Evolutionary conservation across 371 early-diverging fungal species (phyloP), one percentile per base, ranked within the genome.

Genomic region (Quaeritorhiza haematococci): DNA sequence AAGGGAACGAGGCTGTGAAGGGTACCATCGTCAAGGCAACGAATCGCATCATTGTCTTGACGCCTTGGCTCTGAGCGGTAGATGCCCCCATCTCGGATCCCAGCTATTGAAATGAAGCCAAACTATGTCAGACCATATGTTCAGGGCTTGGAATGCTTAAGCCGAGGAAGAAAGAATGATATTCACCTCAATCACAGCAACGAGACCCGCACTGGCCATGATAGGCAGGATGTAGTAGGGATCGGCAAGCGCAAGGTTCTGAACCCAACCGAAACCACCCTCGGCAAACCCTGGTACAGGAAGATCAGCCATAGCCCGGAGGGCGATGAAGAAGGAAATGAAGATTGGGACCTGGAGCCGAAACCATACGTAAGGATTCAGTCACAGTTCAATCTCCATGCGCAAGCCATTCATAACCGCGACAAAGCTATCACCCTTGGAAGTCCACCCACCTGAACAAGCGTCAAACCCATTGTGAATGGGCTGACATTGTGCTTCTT

Each of bases 271-370:
- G 4, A 83, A 23, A 44, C 94, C 94, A 33, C 92, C 93, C 4
- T 79, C 80, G 48, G 64, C 49, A 64, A 94, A 81, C 27, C 90
- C 88, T 19, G 94, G 91, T 0, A 94, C 87, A 6, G 92, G 90
- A 30, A 90, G 60, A 17, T 80, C 78, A 17, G 90, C 83, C 91
- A 97, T 89, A 29, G 72, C 80, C 58, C 86, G 74, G 48, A 95
- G 64, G 1, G 89, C 94, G 64, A 92, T 72, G 63, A 94, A 97
- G 76, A 94, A 88, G 3, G 84, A 80, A 56, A 97, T 75, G 82
- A 93, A 88, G 33, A 94, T 78, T n/a, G 94, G 94, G 34, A 85
- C 79, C 63, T 92, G 91, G 8, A 86, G 57, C 32, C 91, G 48
- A 3, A 55, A 82, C 72, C 59, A 90, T n/a, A n/a, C n/a, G n/a